Conservation (phyloP, 192 early-diverging fungal genomes). For the Phycomyces blakesleeanus region DNA sequence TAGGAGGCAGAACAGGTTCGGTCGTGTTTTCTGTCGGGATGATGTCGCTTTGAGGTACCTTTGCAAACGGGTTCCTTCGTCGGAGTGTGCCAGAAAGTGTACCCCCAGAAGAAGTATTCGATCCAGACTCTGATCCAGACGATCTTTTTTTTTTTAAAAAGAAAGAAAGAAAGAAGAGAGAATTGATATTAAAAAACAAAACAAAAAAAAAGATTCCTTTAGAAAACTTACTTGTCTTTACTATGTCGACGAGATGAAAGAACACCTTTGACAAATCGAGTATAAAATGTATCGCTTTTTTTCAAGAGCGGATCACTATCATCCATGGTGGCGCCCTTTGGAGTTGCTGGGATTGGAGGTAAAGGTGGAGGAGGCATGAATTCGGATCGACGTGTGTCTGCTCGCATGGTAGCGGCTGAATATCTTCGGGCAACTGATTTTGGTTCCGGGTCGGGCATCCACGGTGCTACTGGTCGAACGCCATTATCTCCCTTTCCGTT, state of each 20-base stretch:
- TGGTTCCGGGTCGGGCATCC: conserved; percentile 1
- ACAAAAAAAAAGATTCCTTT: conserved; percentile 1
- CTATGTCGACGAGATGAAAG: conserved; percentile 15
- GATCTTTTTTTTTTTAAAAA: conserved; percentile 3
- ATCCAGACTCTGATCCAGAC: background rate
- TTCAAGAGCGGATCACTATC: conserved; percentile 12
- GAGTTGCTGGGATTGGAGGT: conserved; percentile 5
- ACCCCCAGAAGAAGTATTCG: conserved; percentile 1
- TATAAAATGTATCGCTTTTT: conserved; percentile 28
- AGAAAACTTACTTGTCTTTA: conserved; percentile 16
- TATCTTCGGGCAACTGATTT: background rate
- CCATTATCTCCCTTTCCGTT: conserved; percentile 1
- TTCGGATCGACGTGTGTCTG: conserved; percentile 7
- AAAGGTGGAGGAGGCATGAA: conserved; percentile 7
- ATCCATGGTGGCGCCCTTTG: background rate
- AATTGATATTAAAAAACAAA: conserved; percentile 2
- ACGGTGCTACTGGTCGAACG: conserved; percentile 11
- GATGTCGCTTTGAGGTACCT: background rate
- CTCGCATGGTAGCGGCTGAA: conserved; percentile 9
- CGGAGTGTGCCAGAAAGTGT: conserved; percentile 25
- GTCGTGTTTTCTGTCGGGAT: background rate
- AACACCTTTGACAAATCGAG: conserved; percentile 20
- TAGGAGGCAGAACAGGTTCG: conserved; percentile 8
- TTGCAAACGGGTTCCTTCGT: conserved; percentile 30
- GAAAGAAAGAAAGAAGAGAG: too few species aligned